phyloP scores from a whole-genome alignment of 441 rosid species.

The Breynia disticha region DNA sequence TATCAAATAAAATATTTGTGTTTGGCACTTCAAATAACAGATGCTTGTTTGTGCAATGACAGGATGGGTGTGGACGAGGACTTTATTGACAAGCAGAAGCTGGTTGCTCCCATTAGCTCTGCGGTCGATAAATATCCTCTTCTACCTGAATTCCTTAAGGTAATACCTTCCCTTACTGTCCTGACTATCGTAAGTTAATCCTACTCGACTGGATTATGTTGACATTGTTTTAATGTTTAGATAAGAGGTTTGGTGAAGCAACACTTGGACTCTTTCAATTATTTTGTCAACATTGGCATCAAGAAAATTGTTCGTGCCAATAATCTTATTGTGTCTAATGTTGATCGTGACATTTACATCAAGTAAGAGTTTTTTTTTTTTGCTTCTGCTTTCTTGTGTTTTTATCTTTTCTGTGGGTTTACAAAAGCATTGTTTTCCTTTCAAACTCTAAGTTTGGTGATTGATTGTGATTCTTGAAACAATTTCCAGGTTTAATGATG shows the following conservation, averaged over 20 bases:
- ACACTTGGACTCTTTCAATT: slow-evolving; percentile 83
- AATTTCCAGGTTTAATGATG: slow-evolving; percentile 51
- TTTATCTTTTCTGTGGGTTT: background rate
- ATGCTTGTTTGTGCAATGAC: too few relatives aligned
- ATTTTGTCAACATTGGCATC: slow-evolving; percentile 67
- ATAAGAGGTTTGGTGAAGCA: slow-evolving; percentile 94
- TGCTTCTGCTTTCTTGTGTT: background rate
- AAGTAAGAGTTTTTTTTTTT: slow-evolving; percentile 23
- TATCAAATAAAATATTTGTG: too few relatives aligned
- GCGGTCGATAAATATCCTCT: slow-evolving; percentile 65
- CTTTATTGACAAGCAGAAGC: slow-evolving; percentile 39
- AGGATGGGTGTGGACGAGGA: slow-evolving; percentile 9
- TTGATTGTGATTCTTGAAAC: slow-evolving; percentile 6
- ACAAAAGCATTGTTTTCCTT: background rate
- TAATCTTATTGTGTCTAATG: slow-evolving; percentile 36
- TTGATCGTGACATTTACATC: slow-evolving; percentile 51
- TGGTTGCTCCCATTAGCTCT: slow-evolving; percentile 54
- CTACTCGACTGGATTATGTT: too few relatives aligned
- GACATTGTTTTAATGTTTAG: slow-evolving; percentile 24
- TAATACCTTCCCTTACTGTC: slow-evolving; percentile 5
- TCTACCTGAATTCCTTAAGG: slow-evolving; percentile 87
- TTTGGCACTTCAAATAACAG: too few relatives aligned
- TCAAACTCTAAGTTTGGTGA: background rate
- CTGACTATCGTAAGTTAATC: too few relatives aligned
- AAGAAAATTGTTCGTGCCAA: slow-evolving; percentile 84